A percentile compares a stretch with the other conserved stretches of the same genome.
phyloP scores from a whole-genome alignment of 1,139 yeast species.

The Zhuliangozyma blackwelliae region DNA sequence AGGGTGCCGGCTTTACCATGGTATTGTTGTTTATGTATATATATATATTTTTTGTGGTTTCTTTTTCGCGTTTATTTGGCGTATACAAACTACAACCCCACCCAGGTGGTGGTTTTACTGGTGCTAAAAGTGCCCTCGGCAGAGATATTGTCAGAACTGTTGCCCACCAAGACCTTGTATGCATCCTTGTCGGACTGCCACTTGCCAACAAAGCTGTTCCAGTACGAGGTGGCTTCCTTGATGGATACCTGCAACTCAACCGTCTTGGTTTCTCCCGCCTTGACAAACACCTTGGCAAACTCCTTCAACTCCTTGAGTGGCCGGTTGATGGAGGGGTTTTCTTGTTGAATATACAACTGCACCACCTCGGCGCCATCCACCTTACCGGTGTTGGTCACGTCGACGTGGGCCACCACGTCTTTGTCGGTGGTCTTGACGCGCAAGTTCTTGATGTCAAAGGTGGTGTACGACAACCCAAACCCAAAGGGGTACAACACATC shows the following conservation, averaged over 20 bases:
- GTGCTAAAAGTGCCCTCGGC: constrained; percentile 33
- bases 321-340: constrained; percentile 38
- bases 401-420: constrained; percentile 23
- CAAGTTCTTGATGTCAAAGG: constrained; percentile 26
- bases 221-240: constrained; percentile 53
- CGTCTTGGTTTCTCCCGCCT: constrained; percentile 35
- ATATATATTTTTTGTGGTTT: no score
- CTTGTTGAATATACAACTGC: constrained; percentile 42
- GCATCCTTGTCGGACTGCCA: constrained; percentile 52
- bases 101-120: constrained; percentile 19
- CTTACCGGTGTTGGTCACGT: constrained; percentile 40
- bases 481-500: constrained; percentile 57
- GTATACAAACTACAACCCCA: constrained; percentile 13
- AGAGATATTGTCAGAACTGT: constrained; percentile 22
- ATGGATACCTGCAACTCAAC: constrained; percentile 32
- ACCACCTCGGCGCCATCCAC: constrained; percentile 42
- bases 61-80: no score
- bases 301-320: constrained; percentile 58
- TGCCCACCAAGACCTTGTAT: constrained; percentile 47
- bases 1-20: no score
- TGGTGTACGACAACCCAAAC: constrained; percentile 54
- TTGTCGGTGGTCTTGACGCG: constrained; percentile 12
- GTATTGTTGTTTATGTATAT: no score
- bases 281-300: constrained; percentile 44
- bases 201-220: constrained; percentile 43